These are phyloP conservation scores for Mortierella antarctica DNA, from an alignment of 192 early-diverging fungal genomes.

Conservation along the genomic window DNA sequence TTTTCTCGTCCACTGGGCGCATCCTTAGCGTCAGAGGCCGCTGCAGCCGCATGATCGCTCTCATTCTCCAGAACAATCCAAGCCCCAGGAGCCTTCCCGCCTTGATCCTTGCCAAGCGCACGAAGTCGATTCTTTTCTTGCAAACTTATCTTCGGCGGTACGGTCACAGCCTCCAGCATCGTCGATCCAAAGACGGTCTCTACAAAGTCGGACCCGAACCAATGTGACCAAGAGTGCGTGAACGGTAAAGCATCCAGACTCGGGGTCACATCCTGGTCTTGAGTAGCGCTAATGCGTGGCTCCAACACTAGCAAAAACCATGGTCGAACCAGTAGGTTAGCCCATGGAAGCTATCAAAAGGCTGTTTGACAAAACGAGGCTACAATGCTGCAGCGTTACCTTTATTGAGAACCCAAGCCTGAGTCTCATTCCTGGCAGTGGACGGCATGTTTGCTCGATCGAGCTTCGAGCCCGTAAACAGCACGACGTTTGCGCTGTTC, in stretches of 20 bases:
- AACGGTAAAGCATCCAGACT: not conserved
- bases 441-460: constrained; percentile 8
- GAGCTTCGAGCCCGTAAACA: constrained; percentile 3
- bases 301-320: no score
- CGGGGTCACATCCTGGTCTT: no score
- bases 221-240: constrained; percentile 21
- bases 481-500: not conserved
- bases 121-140: constrained; percentile 21
- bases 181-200: constrained; percentile 4
- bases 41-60: not conserved
- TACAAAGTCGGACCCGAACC: constrained; percentile 10
- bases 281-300: no score
- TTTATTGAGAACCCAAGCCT: constrained; percentile 22
- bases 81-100: constrained; percentile 11
- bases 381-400: not conserved
- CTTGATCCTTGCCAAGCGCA: not conserved
- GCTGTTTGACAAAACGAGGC: no score
- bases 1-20: constrained; percentile 21
- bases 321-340: no score
- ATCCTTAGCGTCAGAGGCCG: not conserved
- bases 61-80: constrained; percentile 9
- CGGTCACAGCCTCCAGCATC: constrained; percentile 6
- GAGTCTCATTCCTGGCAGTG: not conserved
- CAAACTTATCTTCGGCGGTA: constrained; percentile 14
- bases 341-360: no score